Evolutionary conservation across 352 stramenopile genomes (phyloP).

Genomic region (Globisporangium irregulare): DNA sequence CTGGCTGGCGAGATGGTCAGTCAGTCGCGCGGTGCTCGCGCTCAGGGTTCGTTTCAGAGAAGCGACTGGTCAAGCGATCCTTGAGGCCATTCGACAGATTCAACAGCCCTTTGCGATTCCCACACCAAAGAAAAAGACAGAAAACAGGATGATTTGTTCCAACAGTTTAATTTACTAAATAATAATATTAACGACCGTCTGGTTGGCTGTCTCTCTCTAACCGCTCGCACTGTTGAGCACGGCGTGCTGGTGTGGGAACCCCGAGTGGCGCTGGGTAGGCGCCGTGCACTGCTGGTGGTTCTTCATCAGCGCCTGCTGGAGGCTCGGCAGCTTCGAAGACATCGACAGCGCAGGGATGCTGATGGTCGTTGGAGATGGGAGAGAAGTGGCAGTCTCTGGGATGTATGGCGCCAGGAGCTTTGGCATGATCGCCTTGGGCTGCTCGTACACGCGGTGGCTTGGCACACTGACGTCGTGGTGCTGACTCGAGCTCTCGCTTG

Average conservation of each 20-base stretch:
- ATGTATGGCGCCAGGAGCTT: conserved; percentile 18
- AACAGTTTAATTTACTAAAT: not conserved
- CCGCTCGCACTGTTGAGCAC: conserved; percentile 8
- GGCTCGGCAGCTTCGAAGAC: conserved; percentile 34
- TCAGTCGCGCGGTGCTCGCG: not conserved
- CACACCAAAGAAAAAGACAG: not conserved
- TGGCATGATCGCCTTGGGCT: conserved; percentile 25
- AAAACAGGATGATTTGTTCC: too few species aligned
- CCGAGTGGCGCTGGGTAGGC: not conserved
- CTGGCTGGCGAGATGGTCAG: too few species aligned
- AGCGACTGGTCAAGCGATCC: not conserved
- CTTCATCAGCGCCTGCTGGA: conserved; percentile 42
- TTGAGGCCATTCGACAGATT: not conserved
- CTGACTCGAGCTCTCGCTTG: not conserved
- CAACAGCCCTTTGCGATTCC: not conserved
- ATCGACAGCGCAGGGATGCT: conserved; percentile 13
- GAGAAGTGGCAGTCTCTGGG: not conserved
- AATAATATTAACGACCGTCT: not conserved
- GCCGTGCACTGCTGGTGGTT: conserved; percentile 18
- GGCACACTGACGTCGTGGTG: not conserved
- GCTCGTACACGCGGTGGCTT: conserved; percentile 17
- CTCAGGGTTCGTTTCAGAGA: not conserved
- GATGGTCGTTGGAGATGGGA: conserved; percentile 2
- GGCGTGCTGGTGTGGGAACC: not conserved
- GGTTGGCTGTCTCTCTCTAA: not conserved